Percentiles rank a stretch among this genome's conserved stretches.
These are phyloP conservation scores for Cucumis sativus DNA, from an alignment of 306 rosid species.

Conservation along the genomic window Cucumber_9930_V3 NC_026656.2:15162001-15162500, in stretches of 20 bases:
- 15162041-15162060: slow-evolving; percentile 49
- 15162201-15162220: neutral
- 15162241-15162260: neutral
- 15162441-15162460: slow-evolving; percentile 95
- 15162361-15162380: slow-evolving; percentile 85
- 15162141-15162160: slow-evolving; percentile 69
- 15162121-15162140: slow-evolving; percentile 77
- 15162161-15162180: slow-evolving; percentile 3
- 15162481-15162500: slow-evolving; percentile 84
- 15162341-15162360: slow-evolving; percentile 90
- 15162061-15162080: slow-evolving; percentile 44
- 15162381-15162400: slow-evolving; percentile 96
- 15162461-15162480: slow-evolving; percentile 91
- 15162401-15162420: slow-evolving; percentile 93
- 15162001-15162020: slow-evolving; percentile 75
- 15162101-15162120: slow-evolving; percentile 69
- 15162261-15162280: slow-evolving; percentile 69
- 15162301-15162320: slow-evolving; percentile 87
- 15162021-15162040: slow-evolving; percentile 79
- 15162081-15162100: slow-evolving; percentile 79
- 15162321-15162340: slow-evolving; percentile 96
- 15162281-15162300: slow-evolving; percentile 91
- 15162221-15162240: neutral
- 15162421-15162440: slow-evolving; percentile 98
- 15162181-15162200: neutral